These are phyloP conservation scores for Blastobotrys peoriensis DNA, from an alignment of 805 yeast genomes.

Conservation along the genomic window DNA sequence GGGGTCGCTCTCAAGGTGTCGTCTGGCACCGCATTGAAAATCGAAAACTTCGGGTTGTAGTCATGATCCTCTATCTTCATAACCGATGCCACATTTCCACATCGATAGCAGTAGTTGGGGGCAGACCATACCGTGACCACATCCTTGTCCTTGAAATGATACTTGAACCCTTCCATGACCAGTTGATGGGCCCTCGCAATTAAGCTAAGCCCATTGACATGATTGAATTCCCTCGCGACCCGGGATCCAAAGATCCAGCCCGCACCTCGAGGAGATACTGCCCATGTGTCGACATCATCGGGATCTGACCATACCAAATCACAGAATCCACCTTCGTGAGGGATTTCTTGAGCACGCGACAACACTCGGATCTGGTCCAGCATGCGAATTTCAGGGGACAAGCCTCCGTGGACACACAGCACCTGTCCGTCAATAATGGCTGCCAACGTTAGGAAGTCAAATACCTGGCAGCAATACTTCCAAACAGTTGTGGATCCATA, in stretches of 20 bases:
- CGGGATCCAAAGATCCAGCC: conserved; percentile 96
- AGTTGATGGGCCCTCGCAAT: conserved; percentile 97
- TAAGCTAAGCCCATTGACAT: conserved; percentile 79
- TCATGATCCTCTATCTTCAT: conserved; percentile 84
- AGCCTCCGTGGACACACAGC: conserved; percentile 94
- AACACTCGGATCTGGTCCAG: conserved; percentile 91
- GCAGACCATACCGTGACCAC: conserved; percentile 99
- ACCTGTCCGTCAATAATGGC: conserved; percentile 95
- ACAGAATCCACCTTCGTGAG: conserved; percentile 98
- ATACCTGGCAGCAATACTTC: conserved; percentile 95
- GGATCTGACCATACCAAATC: conserved; percentile 98
- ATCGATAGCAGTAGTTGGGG: conserved; percentile 93
- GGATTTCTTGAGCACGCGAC: conserved; percentile 95
- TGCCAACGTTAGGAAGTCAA: conserved; percentile 87
- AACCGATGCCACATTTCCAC: conserved; percentile 97
- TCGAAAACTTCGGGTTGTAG: conserved; percentile 82
- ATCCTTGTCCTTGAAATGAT: conserved; percentile 92
- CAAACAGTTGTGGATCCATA: conserved; percentile 93
- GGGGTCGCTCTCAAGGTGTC: conserved; percentile 22
- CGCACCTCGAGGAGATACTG: conserved; percentile 96
- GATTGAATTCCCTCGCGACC: conserved; percentile 93
- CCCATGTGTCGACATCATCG: conserved; percentile 97
- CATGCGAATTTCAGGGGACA: conserved; percentile 96
- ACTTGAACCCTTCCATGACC: conserved; percentile 97
- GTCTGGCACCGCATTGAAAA: conserved; percentile 78